Base-by-base conservation (phyloP, 108 stramenopile species). In the Aurantiochytrium sp. region DNA sequence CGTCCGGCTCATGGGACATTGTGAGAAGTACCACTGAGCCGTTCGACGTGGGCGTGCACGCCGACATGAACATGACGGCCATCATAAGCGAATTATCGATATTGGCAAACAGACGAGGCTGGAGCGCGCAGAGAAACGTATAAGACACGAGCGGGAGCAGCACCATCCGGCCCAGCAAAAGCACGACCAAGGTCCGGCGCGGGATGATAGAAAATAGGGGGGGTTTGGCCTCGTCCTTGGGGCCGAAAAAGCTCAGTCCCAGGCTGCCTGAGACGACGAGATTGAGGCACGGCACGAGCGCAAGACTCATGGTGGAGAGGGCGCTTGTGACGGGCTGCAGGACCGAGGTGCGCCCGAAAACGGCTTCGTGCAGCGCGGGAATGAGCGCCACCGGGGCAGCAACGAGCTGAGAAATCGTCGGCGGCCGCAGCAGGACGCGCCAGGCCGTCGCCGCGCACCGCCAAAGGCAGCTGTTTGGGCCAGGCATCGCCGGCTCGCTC, bases 21-120 rank as follows among this genome's bases (percentile, higher is more conserved):
- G 39, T n/a, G 8, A 48, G 42, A 12, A 81, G 24, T 22, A 81
- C 73, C 8, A 81, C 73, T 0, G 73, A 48, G 12, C 39, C 39
- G 30, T 81, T 81, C 10, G 73, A 81, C 12, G 73, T 81, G 6
- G 73, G 73, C 42, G 73, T 81, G 39, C 39, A 48, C 21, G 32
- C 73, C 6, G 73, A 48, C 42, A 81, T 48, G 42, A 81, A 81
- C 73, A 81, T 81, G n/a, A 81, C 73, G 19, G 45, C 45, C 2
- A 81, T 81, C 73, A 81, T 48, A 5, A 81, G 30, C 6, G 73
- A 27, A 42, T 81, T 81, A 6, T 81, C 3, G 2, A 24, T n/a
- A 24, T 48, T 12, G 12, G 42, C 73, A 24, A 41, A 41, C 21
- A 41, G 30, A 48, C 24, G 21, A 17, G 59, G 59, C 45, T 81